Base-by-base conservation (phyloP, 257 asterid genomes). In the Mitragyna speciosa region DNA sequence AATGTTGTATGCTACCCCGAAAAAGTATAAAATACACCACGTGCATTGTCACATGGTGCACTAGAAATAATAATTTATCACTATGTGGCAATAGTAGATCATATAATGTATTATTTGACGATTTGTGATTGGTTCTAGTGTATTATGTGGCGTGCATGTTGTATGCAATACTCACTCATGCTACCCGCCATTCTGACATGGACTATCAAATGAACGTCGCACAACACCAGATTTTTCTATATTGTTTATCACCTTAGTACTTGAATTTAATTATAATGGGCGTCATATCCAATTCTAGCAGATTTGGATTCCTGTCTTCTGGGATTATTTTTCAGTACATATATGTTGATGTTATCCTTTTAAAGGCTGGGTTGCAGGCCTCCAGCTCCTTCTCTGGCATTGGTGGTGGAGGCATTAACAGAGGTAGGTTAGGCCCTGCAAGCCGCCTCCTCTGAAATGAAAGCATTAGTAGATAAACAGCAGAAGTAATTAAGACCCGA, bases 341-440 rank as follows among this genome's bases (percentile, higher is more conserved):
- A 20, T 14, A 22, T 51, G 20, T 19, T 2, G 11, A 56, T 70
- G 75, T 36, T 2, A 39, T 70, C 76, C 47, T 12, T 31, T 67
- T 2, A 12, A 43, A 24, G 12, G n/a, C 9, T 36, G 33, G 67
- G 17, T 61, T 24, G 15, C 39, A 12, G 58, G 43, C 9, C 26
- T 71, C 76, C 43, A 71, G 76, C 76, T 47, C 61, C 76, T 24
- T 24, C 30, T 45, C 24, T 47, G 61, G 41, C 24, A 12, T 0
- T 33, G 41, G 5, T 30, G 58, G 78, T 72, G 78, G 12, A 72
- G 73, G 78, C 47, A 7, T 33, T 79, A 61, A 72, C 73, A 72
- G 54, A 48, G 82, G 78, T 47, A 72, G 78, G 83, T 79, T 61
- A n/a, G n/a, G n/a, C n/a, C n/a, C n/a, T n/a, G n/a, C n/a, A n/a